Conservation (phyloP, 2,329 filamentous ascomycete genomes). For the Aspergillus fijiensis region DNA sequence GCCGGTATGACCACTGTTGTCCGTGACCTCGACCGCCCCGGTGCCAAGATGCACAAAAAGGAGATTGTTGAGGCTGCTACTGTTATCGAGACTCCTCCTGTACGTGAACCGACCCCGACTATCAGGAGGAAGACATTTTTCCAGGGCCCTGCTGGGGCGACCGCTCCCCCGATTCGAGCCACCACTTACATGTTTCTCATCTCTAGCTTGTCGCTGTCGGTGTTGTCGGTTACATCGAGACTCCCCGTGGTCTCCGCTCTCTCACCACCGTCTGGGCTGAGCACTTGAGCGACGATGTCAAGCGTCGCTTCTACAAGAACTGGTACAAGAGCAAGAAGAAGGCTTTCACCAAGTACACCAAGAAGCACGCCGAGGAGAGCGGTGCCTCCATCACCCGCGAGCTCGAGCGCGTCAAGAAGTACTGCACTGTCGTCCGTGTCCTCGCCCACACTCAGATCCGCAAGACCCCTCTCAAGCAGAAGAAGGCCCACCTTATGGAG, state of each 20-base stretch:
- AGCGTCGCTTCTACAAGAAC: conserved; percentile 99
- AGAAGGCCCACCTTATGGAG: conserved; percentile 99
- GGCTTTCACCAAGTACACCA: conserved; percentile 99
- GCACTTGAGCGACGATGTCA: conserved; percentile 97
- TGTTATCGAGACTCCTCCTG: conserved; percentile 90
- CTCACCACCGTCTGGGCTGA: conserved; percentile 99
- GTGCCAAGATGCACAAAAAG: conserved; percentile 99
- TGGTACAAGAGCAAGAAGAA: conserved; percentile 99
- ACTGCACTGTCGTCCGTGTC: conserved; percentile 98
- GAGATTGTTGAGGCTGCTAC: conserved; percentile 87
- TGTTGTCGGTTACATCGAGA: conserved; percentile 99
- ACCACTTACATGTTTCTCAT: conserved; percentile 27
- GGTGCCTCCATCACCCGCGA: conserved; percentile 91
- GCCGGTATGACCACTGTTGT: conserved; percentile 99
- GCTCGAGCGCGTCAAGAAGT: conserved; percentile 99
- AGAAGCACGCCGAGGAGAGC: conserved; percentile 96
- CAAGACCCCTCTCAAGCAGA: conserved; percentile 99
- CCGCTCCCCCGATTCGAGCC: neutral
- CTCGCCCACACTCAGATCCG: conserved; percentile 99
- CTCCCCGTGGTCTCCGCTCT: conserved; percentile 96
- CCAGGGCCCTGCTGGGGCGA: neutral
- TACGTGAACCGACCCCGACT: conserved; percentile 56
- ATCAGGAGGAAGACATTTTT: neutral
- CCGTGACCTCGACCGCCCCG: conserved; percentile 97
- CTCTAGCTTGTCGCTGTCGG: conserved; percentile 97